Percentiles rank a stretch among this genome's conserved stretches.
These are phyloP conservation scores for Breynia disticha DNA, from an alignment of 441 rosid species.

Conservation along the genomic window DNA sequence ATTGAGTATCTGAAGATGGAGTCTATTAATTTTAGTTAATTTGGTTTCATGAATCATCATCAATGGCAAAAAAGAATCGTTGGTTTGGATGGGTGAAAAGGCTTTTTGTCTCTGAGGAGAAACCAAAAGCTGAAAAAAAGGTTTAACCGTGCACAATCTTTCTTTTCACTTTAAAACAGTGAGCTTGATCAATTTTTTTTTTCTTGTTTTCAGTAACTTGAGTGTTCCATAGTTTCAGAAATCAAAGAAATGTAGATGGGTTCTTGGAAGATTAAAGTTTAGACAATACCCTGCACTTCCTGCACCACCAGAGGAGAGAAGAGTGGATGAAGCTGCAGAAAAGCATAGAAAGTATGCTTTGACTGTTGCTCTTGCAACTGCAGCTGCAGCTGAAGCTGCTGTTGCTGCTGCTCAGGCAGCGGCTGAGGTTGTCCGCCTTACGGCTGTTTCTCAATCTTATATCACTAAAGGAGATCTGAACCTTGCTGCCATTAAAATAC, in stretches of 20 bases:
- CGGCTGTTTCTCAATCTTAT: conserved; percentile 28
- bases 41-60: conserved; percentile 21
- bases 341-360: conserved; percentile 73
- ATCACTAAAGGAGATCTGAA: conserved; percentile 20
- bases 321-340: conserved; percentile 46
- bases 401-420: conserved; percentile 84
- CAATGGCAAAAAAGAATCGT: conserved; percentile 46
- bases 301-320: conserved; percentile 26
- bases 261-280: conserved; percentile 35
- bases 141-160: conserved; percentile 15
- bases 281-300: conserved; percentile 40
- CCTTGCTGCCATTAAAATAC: conserved; percentile 65
- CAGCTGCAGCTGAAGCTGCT: conserved; percentile 85
- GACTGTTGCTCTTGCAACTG: conserved; percentile 76
- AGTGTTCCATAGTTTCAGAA: conserved; percentile 21
- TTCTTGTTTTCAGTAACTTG: neutral
- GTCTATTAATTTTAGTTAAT: conserved; percentile 12
- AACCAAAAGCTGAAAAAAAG: conserved; percentile 36
- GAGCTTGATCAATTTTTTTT: neutral
- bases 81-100: conserved; percentile 69
- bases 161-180: too few species aligned
- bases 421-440: conserved; percentile 72
- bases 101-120: conserved; percentile 40
- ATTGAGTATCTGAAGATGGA: conserved; percentile 7
- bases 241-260: conserved; percentile 49